These are phyloP conservation scores for Spizellomyces punctatus DNA, from an alignment of 192 early-diverging fungal genomes.

Conservation along the genomic window DNA sequence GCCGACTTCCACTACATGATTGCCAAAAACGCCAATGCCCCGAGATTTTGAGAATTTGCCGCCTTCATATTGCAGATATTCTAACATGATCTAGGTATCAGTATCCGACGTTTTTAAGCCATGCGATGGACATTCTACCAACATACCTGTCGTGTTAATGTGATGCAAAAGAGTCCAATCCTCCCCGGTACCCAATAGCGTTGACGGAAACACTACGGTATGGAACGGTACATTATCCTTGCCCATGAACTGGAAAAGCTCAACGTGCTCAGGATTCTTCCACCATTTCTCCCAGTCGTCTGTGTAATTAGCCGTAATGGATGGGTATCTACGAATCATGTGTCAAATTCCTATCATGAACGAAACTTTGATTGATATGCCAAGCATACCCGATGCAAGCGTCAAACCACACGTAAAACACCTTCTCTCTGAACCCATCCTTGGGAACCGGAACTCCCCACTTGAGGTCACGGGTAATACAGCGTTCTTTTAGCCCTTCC, in stretches of 20 bases:
- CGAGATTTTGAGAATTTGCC: conserved; percentile 98
- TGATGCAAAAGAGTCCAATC: conserved; percentile 92
- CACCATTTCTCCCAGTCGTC: conserved; percentile 97
- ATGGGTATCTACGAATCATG: conserved; percentile 67
- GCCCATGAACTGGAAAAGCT: conserved; percentile 99
- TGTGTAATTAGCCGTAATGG: conserved; percentile 97
- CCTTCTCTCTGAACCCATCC: conserved; percentile 81
- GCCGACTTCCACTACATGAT: conserved; percentile 87
- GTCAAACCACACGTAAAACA: conserved; percentile 99
- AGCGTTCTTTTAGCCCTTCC: conserved; percentile 88
- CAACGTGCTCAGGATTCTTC: conserved; percentile 96
- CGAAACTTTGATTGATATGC: conserved; percentile 13
- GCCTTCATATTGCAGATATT: conserved; percentile 96
- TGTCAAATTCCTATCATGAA: neutral
- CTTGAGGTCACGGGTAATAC: conserved; percentile 98
- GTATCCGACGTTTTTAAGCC: conserved; percentile 6
- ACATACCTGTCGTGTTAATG: conserved; percentile 71
- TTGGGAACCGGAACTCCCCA: conserved; percentile 97
- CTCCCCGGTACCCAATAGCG: conserved; percentile 84
- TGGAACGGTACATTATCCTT: conserved; percentile 99
- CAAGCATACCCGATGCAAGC: conserved; percentile 78
- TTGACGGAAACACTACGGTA: conserved; percentile 93
- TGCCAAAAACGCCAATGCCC: conserved; percentile 96
- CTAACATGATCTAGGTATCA: conserved; percentile 30
- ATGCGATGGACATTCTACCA: conserved; percentile 41